phyloP scores from a whole-genome alignment of 768 basidiomycete species.

The Tylopilus vinaceipallidus region DNA sequence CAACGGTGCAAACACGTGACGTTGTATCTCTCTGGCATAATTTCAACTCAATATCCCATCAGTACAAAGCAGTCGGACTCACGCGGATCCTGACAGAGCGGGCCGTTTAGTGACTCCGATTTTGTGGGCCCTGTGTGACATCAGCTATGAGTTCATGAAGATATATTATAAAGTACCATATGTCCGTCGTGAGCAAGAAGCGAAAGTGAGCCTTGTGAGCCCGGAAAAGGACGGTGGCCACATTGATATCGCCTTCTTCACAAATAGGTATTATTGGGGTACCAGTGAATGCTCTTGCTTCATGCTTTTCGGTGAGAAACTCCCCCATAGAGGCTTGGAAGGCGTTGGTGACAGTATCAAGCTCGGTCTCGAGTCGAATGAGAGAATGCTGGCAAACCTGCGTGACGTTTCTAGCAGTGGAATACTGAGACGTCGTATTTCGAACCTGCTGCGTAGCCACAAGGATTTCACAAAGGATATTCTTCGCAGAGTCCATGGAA shows the following conservation, averaged over 20 bases:
- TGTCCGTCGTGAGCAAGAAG: slow-evolving; percentile 8
- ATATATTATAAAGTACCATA: too few species aligned
- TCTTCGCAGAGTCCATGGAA: slow-evolving; percentile 9
- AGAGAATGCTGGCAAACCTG: slow-evolving; percentile 7
- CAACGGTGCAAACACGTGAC: too few species aligned
- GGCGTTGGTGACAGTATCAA: slow-evolving; percentile 6
- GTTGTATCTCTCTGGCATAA: not conserved
- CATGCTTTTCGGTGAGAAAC: not conserved
- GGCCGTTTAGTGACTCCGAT: not conserved
- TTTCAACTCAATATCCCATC: too few species aligned
- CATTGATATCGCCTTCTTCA: slow-evolving; percentile 1
- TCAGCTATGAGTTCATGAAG: not conserved
- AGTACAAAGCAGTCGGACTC: too few species aligned
- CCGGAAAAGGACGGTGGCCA: not conserved
- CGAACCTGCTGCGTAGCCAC: not conserved
- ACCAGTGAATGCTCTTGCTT: not conserved
- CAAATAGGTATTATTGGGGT: not conserved
- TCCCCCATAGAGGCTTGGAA: slow-evolving; percentile 4
- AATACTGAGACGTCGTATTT: not conserved
- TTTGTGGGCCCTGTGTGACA: slow-evolving; percentile 1
- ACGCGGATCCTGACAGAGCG: not conserved
- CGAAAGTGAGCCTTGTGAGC: slow-evolving; percentile 4
- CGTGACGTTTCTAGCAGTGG: not conserved
- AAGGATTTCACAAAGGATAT: not conserved
- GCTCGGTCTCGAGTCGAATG: slow-evolving; percentile 1